Conservation (phyloP, 75 land plant species). For the Picea glauca region DNA sequence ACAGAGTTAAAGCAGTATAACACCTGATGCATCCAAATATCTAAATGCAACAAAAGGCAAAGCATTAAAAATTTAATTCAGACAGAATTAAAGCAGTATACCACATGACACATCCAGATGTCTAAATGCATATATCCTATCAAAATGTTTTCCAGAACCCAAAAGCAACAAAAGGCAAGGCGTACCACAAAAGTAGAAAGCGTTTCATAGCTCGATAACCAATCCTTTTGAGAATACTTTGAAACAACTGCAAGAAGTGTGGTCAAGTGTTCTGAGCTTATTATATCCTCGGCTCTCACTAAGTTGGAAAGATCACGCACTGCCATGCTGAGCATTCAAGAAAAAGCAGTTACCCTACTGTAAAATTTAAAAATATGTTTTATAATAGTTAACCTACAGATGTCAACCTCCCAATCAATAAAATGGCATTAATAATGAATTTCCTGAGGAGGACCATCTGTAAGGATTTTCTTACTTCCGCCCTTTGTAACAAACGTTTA, state of each 20-base stretch:
- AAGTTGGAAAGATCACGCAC: conserved; percentile 90
- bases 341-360: neutral
- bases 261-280: conserved; percentile 79
- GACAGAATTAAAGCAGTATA: neutral
- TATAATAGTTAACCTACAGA: neutral
- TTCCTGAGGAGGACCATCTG: neutral
- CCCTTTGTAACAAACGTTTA: neutral
- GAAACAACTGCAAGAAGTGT: conserved; percentile 91
- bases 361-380: neutral
- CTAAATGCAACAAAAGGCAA: neutral
- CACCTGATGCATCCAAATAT: neutral
- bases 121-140: neutral
- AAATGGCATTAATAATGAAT: neutral
- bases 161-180: neutral
- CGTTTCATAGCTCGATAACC: conserved; percentile 88
- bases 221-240: conserved; percentile 95
- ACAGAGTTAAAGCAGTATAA: neutral
- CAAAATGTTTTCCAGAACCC: neutral
- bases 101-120: neutral
- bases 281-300: conserved; percentile 85
- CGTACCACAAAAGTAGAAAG: conserved; percentile 89
- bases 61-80: neutral
- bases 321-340: conserved; percentile 60
- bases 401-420: too few relatives aligned
- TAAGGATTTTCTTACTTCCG: neutral